Percentiles rank a stretch among this genome's conserved stretches.
These are phyloP conservation scores for Pleurotus platypus DNA, from an alignment of 768 basidiomycete species.

Conservation along the genomic window DNA sequence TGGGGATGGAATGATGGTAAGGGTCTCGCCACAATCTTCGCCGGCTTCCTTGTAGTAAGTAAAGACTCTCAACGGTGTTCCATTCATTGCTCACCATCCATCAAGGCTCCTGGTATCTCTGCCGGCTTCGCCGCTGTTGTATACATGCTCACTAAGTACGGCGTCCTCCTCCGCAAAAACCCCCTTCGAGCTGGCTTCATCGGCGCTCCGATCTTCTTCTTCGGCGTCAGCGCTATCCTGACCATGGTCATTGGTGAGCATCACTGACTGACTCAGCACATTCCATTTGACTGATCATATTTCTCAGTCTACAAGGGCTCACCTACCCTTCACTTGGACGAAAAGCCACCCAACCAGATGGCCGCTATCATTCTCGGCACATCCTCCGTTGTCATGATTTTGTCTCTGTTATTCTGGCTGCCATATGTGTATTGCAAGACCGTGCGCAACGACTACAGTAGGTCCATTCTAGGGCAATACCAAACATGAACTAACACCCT, in stretches of 20 bases:
- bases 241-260: conserved; percentile 23
- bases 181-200: conserved; percentile 18
- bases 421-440: conserved; percentile 24
- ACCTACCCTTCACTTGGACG: conserved; percentile 18
- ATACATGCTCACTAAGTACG: conserved; percentile 22
- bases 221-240: conserved; percentile 20
- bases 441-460: conserved; percentile 24
- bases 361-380: conserved; percentile 20
- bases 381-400: conserved; percentile 16
- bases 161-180: conserved; percentile 19
- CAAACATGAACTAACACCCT: no score
- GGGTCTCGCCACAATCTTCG: conserved; percentile 22
- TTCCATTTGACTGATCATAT: no score
- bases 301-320: conserved; percentile 21
- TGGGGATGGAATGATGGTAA: conserved; percentile 26
- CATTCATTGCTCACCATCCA: not conserved
- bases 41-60: conserved; percentile 19
- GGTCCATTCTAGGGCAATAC: no score
- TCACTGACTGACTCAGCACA: no score
- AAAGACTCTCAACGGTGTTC: no score
- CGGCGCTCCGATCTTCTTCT: conserved; percentile 23
- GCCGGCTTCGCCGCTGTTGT: conserved; percentile 18
- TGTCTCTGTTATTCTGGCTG: conserved; percentile 24
- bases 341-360: conserved; percentile 10
- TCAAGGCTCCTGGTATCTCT: conserved; percentile 15